A percentile compares a stretch with the other conserved stretches of the same genome.
phyloP scores from a whole-genome alignment of 2,329 filamentous ascomycete species.

The Clarireedia monteithiana region DNA sequence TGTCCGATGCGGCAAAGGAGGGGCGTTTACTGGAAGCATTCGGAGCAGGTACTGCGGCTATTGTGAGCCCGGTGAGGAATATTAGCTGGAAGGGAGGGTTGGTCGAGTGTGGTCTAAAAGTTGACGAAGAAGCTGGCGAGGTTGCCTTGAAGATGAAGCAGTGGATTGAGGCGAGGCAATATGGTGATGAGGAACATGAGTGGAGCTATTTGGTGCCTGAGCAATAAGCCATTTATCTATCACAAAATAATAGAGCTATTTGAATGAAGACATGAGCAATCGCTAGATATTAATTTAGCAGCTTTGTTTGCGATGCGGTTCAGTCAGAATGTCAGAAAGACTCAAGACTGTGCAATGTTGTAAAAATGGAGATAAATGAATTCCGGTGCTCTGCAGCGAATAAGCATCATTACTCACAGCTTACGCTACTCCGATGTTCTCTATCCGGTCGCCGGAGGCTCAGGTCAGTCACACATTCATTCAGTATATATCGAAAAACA shows the following conservation, averaged over 20 bases:
- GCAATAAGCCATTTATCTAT: conserved; percentile 2
- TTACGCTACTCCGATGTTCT: too few relatives aligned
- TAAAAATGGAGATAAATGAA: too few relatives aligned
- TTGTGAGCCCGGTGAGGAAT: conserved; percentile 81
- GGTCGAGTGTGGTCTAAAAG: conserved; percentile 75
- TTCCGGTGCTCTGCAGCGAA: too few relatives aligned
- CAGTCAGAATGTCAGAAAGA: too few relatives aligned
- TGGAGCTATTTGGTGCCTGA: conserved; percentile 62
- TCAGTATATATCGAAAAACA: neutral
- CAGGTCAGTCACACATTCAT: neutral
- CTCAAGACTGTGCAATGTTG: too few relatives aligned
- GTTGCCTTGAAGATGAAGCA: conserved; percentile 82
- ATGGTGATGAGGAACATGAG: conserved; percentile 83
- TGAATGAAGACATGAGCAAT: neutral
- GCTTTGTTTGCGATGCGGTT: neutral
- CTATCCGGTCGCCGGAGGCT: too few relatives aligned
- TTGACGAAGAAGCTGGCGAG: conserved; percentile 79
- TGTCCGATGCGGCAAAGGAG: conserved; percentile 73
- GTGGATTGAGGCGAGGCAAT: conserved; percentile 95
- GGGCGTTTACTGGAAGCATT: conserved; percentile 89
- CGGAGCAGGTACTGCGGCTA: conserved; percentile 85
- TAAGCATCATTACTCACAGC: too few relatives aligned
- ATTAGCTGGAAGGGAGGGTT: conserved; percentile 82
- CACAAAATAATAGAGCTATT: neutral
- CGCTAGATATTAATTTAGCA: neutral